These are phyloP conservation scores for Xylaria castorea DNA, from an alignment of 495 filamentous ascomycete genomes.

Conservation along the genomic window DNA sequence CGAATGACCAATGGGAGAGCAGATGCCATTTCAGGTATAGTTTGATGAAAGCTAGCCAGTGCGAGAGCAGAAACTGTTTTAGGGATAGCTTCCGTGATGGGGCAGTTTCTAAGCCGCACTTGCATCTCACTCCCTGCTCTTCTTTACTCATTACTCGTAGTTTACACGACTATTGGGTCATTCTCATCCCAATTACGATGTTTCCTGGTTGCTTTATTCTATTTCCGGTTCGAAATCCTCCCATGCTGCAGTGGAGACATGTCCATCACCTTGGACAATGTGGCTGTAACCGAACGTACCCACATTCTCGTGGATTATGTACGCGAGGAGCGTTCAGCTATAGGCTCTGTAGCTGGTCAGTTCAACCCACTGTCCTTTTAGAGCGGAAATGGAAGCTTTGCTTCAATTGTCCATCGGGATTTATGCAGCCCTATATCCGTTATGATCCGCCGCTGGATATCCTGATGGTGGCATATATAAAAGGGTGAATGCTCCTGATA, in stretches of 20 bases:
- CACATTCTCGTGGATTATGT: neutral
- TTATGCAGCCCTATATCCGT: constrained; percentile 6
- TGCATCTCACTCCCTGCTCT: neutral
- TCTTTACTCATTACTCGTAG: neutral
- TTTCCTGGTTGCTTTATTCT: neutral
- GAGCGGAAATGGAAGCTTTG: neutral
- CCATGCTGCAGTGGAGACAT: neutral
- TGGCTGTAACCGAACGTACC: neutral
- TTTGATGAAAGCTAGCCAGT: neutral
- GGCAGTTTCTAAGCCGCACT: neutral
- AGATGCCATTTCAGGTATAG: neutral
- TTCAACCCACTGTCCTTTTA: neutral
- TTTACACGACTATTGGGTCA: neutral
- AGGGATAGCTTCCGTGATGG: neutral
- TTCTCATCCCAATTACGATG: neutral
- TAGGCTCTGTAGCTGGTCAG: neutral
- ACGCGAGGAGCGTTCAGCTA: too few relatives aligned
- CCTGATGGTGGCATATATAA: neutral
- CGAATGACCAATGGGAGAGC: neutral
- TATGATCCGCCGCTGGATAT: neutral
- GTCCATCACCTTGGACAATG: neutral
- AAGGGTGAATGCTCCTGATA: neutral
- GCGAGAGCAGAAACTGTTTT: constrained; percentile 13
- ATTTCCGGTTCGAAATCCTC: neutral
- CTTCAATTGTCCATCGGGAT: neutral